Conservation (phyloP, 202 grass and related monocot species). For the Elaeis oleifera region DNA sequence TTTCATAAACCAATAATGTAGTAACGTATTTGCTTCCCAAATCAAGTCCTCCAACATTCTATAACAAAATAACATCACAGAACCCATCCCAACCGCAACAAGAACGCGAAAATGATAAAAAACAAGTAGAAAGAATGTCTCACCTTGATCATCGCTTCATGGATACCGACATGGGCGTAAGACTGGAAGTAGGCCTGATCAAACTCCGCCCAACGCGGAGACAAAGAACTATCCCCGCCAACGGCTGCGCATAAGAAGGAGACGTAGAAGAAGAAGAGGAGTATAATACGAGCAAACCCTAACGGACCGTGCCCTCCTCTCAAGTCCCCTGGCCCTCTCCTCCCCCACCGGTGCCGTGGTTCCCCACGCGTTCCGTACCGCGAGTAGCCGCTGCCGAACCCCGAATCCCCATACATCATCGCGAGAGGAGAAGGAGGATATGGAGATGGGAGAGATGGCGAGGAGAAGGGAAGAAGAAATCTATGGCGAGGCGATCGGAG, state of each 20-base stretch:
- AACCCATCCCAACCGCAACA: no score
- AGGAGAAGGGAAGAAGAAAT: neutral
- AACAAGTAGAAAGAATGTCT: neutral
- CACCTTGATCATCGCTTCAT: conserved; percentile 4
- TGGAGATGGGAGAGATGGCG: neutral
- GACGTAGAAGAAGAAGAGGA: conserved; percentile 9
- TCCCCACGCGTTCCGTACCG: conserved; percentile 6
- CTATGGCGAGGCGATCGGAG: no score
- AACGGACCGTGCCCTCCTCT: neutral
- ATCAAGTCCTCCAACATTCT: no score
- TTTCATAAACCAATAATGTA: no score
- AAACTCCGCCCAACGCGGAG: neutral
- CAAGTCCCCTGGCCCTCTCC: conserved; percentile 2
- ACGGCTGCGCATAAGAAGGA: neutral
- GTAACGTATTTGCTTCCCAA: no score
- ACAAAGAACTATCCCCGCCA: conserved; percentile 10
- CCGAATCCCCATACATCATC: conserved; percentile 18
- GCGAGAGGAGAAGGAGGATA: neutral
- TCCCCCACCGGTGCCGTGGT: conserved; percentile 29
- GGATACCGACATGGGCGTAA: neutral
- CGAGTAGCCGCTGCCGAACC: conserved; percentile 55
- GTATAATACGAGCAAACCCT: conserved; percentile 30
- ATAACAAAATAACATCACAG: no score
- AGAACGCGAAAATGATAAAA: neutral
- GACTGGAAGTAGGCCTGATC: conserved; percentile 1